Evolutionary conservation across 1,139 yeast species (phyloP).

Genomic region (Arxiozyma heterogenica): DNA sequence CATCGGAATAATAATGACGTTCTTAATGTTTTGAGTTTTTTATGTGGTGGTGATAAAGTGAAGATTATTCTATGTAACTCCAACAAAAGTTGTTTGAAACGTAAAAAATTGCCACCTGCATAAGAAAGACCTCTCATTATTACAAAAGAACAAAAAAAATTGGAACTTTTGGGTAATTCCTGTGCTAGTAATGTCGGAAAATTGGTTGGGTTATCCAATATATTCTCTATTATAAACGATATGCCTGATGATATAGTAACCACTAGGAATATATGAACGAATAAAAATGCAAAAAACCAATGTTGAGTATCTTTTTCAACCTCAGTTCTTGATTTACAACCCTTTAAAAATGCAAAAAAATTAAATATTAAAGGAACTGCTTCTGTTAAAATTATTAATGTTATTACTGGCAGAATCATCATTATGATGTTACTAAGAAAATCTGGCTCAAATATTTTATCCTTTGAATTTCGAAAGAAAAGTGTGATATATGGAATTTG

Average conservation of each 20-base stretch:
- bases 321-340: slow-evolving; percentile 46
- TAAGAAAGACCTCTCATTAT: slow-evolving; percentile 64
- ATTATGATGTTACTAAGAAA: slow-evolving; percentile 44
- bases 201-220: slow-evolving; percentile 62
- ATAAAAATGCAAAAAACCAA: slow-evolving; percentile 64
- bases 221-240: slow-evolving; percentile 53
- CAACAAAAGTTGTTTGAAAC: slow-evolving; percentile 41
- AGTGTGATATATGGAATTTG: slow-evolving; percentile 53
- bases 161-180: slow-evolving; percentile 73
- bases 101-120: slow-evolving; percentile 58
- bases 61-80: slow-evolving; percentile 35
- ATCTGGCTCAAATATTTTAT: slow-evolving; percentile 47
- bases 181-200: slow-evolving; percentile 63
- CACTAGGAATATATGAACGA: slow-evolving; percentile 74
- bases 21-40: slow-evolving; percentile 40
- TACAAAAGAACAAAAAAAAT: slow-evolving; percentile 68
- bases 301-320: slow-evolving; percentile 52
- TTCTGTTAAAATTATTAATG: slow-evolving; percentile 50
- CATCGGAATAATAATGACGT: slow-evolving; percentile 44
- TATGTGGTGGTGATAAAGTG: slow-evolving; percentile 51
- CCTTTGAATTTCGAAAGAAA: slow-evolving; percentile 44
- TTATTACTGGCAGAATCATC: slow-evolving; percentile 51
- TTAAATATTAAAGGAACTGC: slow-evolving; percentile 45
- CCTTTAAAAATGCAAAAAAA: slow-evolving; percentile 41
- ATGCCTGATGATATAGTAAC: slow-evolving; percentile 80